Evolutionary conservation across 176 grass and related monocot genomes (phyloP).

Genomic region (Olyra latifolia): DNA sequence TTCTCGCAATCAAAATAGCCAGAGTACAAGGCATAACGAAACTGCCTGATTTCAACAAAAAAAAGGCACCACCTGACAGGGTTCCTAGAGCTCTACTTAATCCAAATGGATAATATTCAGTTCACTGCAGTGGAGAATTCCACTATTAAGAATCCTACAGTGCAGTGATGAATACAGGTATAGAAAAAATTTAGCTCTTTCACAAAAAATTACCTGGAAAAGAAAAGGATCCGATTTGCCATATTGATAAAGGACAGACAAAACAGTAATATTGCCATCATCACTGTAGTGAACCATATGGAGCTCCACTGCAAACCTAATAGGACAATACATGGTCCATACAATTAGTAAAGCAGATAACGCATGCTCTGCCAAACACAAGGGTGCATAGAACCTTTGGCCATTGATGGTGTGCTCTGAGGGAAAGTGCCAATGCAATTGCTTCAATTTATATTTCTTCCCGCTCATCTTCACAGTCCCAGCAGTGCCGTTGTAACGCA

Average conservation of each 20-base stretch:
- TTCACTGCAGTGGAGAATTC: neutral
- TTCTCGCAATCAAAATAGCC: neutral
- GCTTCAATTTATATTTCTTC: constrained; percentile 54
- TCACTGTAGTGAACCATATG: constrained; percentile 70
- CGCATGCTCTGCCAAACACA: neutral
- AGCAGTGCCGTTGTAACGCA: constrained; percentile 48
- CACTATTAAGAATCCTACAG: neutral
- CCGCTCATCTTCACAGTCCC: constrained; percentile 50
- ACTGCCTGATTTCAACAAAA: neutral
- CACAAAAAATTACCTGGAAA: constrained; percentile 48
- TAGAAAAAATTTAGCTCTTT: neutral
- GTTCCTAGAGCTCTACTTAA: neutral
- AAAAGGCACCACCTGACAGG: neutral
- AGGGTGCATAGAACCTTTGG: constrained; percentile 50
- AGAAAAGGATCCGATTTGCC: constrained; percentile 63
- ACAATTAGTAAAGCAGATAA: neutral
- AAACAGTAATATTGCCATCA: constrained; percentile 55
- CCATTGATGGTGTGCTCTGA: constrained; percentile 74
- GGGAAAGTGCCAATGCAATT: constrained; percentile 85
- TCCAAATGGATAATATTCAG: neutral
- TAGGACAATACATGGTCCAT: neutral
- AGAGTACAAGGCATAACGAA: neutral
- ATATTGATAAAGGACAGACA: constrained; percentile 58
- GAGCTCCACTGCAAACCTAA: constrained; percentile 69
- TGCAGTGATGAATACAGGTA: neutral